phyloP scores from a whole-genome alignment of 768 basidiomycete genomes.

The Artomyces pyxidatus region DNA sequence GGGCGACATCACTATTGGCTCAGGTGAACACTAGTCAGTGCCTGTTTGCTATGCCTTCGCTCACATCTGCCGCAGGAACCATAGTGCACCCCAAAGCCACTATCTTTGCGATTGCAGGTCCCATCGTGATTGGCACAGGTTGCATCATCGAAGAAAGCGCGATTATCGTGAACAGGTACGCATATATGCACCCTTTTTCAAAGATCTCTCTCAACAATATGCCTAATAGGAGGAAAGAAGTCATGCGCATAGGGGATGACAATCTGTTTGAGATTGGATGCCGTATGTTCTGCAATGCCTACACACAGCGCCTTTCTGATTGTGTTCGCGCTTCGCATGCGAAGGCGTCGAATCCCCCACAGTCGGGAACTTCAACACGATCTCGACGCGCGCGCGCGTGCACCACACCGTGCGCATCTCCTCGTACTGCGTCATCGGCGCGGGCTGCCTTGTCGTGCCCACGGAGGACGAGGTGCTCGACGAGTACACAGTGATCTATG shows the following conservation, averaged over 20 bases:
- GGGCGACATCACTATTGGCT: constrained; percentile 89
- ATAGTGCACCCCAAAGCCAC: constrained; percentile 93
- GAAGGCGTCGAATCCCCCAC: constrained; percentile 81
- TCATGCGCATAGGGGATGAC: constrained; percentile 89
- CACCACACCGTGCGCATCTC: constrained; percentile 76
- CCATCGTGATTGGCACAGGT: constrained; percentile 80
- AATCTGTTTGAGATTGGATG: constrained; percentile 94
- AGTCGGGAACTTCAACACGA: constrained; percentile 79
- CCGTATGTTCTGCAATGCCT: constrained; percentile 47
- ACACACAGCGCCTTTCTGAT: not conserved
- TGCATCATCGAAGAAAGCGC: constrained; percentile 91
- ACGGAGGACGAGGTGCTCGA: constrained; percentile 72
- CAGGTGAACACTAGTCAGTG: constrained; percentile 38
- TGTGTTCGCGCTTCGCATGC: not conserved
- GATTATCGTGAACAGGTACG: constrained; percentile 81
- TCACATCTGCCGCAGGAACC: constrained; percentile 39
- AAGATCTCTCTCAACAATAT: not conserved
- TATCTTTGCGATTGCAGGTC: constrained; percentile 84
- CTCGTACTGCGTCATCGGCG: constrained; percentile 77
- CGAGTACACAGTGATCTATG: constrained; percentile 81
- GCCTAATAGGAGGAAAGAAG: constrained; percentile 53
- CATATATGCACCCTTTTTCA: not conserved
- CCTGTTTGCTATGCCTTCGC: not conserved
- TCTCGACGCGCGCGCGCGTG: constrained; percentile 77
- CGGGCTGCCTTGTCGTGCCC: constrained; percentile 71